These are phyloP conservation scores for Niebla homalea DNA, from an alignment of 495 filamentous ascomycete species.

Conservation along the genomic window DNA sequence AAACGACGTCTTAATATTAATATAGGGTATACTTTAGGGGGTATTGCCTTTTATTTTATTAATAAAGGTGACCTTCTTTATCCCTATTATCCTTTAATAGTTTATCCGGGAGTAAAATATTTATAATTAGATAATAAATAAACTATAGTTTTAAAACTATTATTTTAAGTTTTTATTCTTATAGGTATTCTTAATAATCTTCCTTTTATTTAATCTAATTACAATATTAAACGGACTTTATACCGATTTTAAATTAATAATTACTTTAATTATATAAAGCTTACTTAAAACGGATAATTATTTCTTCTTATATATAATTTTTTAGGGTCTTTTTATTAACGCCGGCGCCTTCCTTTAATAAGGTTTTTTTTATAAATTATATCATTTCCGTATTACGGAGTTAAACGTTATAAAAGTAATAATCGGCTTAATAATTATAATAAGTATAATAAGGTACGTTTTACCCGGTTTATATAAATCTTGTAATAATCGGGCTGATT, in stretches of 20 bases:
- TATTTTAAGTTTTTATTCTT: not conserved
- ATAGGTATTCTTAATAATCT: constrained; percentile 6
- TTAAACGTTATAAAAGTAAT: not conserved
- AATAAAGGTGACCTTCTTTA: not conserved
- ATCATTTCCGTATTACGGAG: not conserved
- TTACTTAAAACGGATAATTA: constrained; percentile 4
- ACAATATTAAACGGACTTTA: not conserved
- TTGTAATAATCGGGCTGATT: not conserved
- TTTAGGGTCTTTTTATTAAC: constrained; percentile 1
- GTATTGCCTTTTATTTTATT: not conserved
- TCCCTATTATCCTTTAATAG: not conserved
- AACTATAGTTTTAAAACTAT: not conserved
- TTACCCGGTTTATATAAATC: constrained; percentile 4
- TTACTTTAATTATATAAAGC: not conserved
- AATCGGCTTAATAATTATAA: not conserved
- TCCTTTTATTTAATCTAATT: not conserved
- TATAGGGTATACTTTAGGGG: not conserved
- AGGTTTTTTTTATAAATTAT: not conserved
- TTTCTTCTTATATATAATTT: constrained; percentile 6
- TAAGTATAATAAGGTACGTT: not conserved
- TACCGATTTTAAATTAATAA: not conserved
- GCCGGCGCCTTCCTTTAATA: not conserved
- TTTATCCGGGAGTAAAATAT: not conserved
- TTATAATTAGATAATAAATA: not conserved
- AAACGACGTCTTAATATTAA: not conserved